Conservation (phyloP, 176 grass and related monocot genomes). For the Rhynchospora pubera region DNA sequence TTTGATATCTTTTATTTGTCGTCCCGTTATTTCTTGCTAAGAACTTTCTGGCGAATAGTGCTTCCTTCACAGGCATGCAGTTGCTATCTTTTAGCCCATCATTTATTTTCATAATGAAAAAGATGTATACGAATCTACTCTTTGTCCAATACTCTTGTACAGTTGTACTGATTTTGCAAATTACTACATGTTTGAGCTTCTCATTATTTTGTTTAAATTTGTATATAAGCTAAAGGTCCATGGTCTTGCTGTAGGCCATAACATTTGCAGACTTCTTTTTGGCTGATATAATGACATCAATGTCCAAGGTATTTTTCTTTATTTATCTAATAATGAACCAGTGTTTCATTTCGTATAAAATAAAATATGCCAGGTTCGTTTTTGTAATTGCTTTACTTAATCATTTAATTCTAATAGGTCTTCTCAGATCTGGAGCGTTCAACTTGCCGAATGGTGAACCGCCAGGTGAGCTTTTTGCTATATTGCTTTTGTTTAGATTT, state of each 20-base stretch:
- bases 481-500: background rate
- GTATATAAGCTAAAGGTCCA: constrained; percentile 13
- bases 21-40: constrained; percentile 81
- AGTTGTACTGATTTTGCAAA: background rate
- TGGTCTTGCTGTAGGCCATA: constrained; percentile 52
- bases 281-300: constrained; percentile 99
- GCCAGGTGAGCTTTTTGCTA: constrained; percentile 51
- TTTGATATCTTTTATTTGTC: constrained; percentile 98
- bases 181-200: background rate
- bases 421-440: constrained; percentile 98
- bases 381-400: background rate
- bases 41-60: constrained; percentile 78
- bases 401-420: constrained; percentile 55
- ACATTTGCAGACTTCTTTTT: constrained; percentile 98
- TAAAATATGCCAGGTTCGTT: background rate
- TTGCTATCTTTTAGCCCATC: background rate
- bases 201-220: constrained; percentile 9
- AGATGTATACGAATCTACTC: background rate
- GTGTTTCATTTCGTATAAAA: background rate
- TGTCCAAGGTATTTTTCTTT: constrained; percentile 75
- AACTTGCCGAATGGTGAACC: constrained; percentile 89
- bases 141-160: constrained; percentile 7
- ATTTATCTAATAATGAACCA: constrained; percentile 1
- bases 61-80: constrained; percentile 77
- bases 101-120: constrained; percentile 6